These are phyloP conservation scores for Claviceps spartinae DNA, from an alignment of 2,329 filamentous ascomycete genomes.

Conservation along the genomic window DNA sequence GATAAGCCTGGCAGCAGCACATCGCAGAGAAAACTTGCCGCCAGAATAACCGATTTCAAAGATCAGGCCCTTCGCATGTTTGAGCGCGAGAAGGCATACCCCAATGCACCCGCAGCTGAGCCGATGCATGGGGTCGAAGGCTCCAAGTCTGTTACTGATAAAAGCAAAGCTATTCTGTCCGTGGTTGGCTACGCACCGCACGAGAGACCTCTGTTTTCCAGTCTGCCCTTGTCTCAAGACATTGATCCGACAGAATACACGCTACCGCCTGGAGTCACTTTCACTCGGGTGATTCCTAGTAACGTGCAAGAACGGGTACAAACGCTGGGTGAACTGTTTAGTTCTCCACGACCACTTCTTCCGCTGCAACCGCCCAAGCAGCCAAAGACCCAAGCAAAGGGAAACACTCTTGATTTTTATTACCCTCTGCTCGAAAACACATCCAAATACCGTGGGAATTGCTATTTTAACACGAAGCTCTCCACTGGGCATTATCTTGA, in stretches of 20 bases:
- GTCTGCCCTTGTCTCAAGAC: slow-evolving; percentile 38
- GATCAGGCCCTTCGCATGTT: slow-evolving; percentile 49
- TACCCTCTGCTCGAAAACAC: slow-evolving; percentile 42
- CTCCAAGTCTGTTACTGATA: slow-evolving; percentile 24
- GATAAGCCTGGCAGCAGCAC: slow-evolving; percentile 15
- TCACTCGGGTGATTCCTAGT: slow-evolving; percentile 22
- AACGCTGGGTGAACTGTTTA: slow-evolving; percentile 62
- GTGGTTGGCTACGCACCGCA: slow-evolving; percentile 63
- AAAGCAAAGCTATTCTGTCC: slow-evolving; percentile 51
- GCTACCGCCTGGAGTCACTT: slow-evolving; percentile 60
- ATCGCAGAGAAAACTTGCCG: slow-evolving; percentile 22
- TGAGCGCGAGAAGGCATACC: slow-evolving; percentile 44
- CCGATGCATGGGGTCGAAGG: slow-evolving; percentile 27
- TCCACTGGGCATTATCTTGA: slow-evolving; percentile 58
- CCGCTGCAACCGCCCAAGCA: slow-evolving; percentile 59
- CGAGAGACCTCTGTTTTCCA: slow-evolving; percentile 73
- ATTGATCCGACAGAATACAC: slow-evolving; percentile 26
- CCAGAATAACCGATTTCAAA: slow-evolving; percentile 43
- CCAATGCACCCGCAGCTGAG: slow-evolving; percentile 21
- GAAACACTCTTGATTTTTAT: slow-evolving; percentile 39
- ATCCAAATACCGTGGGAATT: slow-evolving; percentile 37
- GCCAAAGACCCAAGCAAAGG: slow-evolving; percentile 55
- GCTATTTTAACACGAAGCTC: slow-evolving; percentile 54
- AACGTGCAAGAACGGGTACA: slow-evolving; percentile 33
- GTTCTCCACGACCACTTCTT: slow-evolving; percentile 50